Conservation (phyloP, 805 yeast genomes). For the Starmerella floris region DNA sequence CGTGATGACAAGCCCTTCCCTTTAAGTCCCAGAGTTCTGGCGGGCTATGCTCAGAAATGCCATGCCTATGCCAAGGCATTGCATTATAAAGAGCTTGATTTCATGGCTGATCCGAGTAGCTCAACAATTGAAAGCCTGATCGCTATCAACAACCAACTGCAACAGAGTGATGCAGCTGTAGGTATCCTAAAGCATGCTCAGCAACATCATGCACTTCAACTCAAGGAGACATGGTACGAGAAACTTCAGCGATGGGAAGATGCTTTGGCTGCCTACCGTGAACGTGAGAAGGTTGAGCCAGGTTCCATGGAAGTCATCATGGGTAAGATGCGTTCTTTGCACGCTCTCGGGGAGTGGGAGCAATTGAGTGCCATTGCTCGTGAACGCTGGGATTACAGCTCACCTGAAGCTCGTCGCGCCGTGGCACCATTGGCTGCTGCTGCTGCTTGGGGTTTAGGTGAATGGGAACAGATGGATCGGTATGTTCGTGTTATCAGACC, state of each 20-base stretch:
- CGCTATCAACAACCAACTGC: constrained; percentile 83
- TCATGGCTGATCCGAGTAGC: constrained; percentile 82
- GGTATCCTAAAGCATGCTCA: constrained; percentile 93
- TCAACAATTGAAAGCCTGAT: constrained; percentile 86
- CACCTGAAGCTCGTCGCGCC: constrained; percentile 58
- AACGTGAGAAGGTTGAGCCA: constrained; percentile 46
- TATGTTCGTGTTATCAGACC: constrained; percentile 80
- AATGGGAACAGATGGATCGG: constrained; percentile 92
- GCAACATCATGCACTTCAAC: constrained; percentile 61
- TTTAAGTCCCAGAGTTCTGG: constrained; percentile 74
- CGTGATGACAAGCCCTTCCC: constrained; percentile 93
- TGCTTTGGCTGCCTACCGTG: constrained; percentile 79
- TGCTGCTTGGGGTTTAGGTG: constrained; percentile 95
- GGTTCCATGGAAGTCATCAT: constrained; percentile 69
- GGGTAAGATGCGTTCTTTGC: constrained; percentile 97
- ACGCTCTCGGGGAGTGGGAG: constrained; percentile 99
- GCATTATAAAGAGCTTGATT: constrained; percentile 90
- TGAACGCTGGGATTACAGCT: constrained; percentile 66
- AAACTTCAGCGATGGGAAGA: constrained; percentile 97
- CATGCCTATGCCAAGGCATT: constrained; percentile 97
- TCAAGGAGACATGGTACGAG: constrained; percentile 96
- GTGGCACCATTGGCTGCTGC: constrained; percentile 98
- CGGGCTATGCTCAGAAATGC: constrained; percentile 85
- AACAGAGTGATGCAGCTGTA: constrained; percentile 94
- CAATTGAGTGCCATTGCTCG: constrained; percentile 72